These are phyloP conservation scores for Eremothecium coryli DNA, from an alignment of 1,139 yeast species.

Conservation along the genomic window DNA sequence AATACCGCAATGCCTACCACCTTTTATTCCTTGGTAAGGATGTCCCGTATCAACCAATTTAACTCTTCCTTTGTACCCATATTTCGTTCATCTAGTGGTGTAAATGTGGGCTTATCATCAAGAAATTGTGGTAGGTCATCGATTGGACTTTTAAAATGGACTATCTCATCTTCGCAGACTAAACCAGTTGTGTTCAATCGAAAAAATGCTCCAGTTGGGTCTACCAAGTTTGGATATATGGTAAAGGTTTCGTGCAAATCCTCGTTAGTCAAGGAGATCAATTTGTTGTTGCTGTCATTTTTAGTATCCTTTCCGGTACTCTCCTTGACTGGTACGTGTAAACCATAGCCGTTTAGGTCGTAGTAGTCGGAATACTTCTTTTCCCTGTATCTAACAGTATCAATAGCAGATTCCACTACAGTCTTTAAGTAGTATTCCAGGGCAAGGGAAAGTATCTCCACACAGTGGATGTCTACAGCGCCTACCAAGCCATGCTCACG, in stretches of 20 bases:
- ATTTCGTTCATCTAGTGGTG: constrained; percentile 32
- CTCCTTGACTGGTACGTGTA: constrained; percentile 20
- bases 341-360: constrained; percentile 29
- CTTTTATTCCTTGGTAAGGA: constrained; percentile 28
- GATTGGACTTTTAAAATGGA: constrained; percentile 36
- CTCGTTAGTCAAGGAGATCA: constrained; percentile 48
- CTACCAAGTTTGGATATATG: constrained; percentile 57
- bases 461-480: constrained; percentile 58
- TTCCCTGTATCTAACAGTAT: constrained; percentile 54
- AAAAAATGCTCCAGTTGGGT: constrained; percentile 53
- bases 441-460: constrained; percentile 71
- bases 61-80: constrained; percentile 61
- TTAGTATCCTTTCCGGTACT: constrained; percentile 8
- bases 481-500: constrained; percentile 91
- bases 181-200: constrained; percentile 45
- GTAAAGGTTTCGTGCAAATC: constrained; percentile 57
- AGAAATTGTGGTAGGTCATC: constrained; percentile 31
- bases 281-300: constrained; percentile 18
- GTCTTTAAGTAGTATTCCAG: constrained; percentile 70
- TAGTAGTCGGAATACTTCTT: constrained; percentile 43
- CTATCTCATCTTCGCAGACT: constrained; percentile 46
- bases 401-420: constrained; percentile 67
- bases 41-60: constrained; percentile 61
- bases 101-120: constrained; percentile 26
- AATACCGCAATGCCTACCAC: too few species aligned